Base-by-base conservation (phyloP, 2,329 filamentous ascomycete genomes). In the Xylaria sp. region DNA sequence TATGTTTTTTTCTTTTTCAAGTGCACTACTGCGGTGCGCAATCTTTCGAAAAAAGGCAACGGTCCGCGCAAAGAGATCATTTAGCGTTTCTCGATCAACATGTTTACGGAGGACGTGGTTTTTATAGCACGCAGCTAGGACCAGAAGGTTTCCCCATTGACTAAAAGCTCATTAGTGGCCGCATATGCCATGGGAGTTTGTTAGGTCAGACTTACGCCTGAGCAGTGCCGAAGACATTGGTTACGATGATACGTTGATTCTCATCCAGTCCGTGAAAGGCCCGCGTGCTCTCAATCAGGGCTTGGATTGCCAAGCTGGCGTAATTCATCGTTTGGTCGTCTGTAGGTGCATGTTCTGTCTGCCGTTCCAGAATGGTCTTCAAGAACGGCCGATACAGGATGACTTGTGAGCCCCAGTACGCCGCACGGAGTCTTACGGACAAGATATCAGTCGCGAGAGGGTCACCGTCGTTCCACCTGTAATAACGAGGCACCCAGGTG, bases 81-180 rank as follows among this genome's bases (percentile, higher is more conserved):
- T 75, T 7, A 96, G 74, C 2, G 76, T 72, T 0, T 79, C 70
- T 44, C 75, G 72, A 2, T 84, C 71, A 18, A 96, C 79, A 24
- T 85, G 81, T 4, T 75, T 69, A 4, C 74, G 74, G 1, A 95
- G 80, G 20, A 80, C 74, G 4, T 78, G 80, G 43, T 93, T 89
- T 57, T 81, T 83, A 71, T 86, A 92, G 2, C 88, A 89, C 1
- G 93, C 92, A 21, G 90, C 86, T 2, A 99, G 83, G n/a, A 95
- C 90, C 44, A 97, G 79, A 66, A 97, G 84, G 69, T 97, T 97
- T 54, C 94, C 93, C 78, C 95, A 99, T 91, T 99, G 94, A 5
- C 92, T 96, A 4, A 43, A 54, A 26, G 38, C n/a, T n/a, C 53
- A 19, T 61, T 66, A n/a, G n/a, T 64, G 71, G 63, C 59, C 52